phyloP scores from a whole-genome alignment of 768 basidiomycete species.

The Podaxis mareebaensis region DNA sequence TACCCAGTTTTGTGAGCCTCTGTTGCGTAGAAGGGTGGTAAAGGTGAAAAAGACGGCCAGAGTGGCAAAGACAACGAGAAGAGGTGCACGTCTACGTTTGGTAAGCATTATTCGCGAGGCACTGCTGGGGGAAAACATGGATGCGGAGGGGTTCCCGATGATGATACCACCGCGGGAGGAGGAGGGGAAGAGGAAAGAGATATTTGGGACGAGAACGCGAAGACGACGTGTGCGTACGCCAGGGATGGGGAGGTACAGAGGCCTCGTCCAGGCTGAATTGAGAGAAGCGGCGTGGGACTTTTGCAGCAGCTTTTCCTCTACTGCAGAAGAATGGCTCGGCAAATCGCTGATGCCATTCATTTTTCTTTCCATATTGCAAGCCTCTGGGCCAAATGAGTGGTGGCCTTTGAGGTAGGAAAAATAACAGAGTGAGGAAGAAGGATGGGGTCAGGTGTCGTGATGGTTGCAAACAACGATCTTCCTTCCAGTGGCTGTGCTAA shows the following conservation, averaged over 20 bases:
- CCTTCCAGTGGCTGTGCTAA: slow-evolving; percentile 15
- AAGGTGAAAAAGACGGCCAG: slow-evolving; percentile 51
- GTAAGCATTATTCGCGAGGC: slow-evolving; percentile 41
- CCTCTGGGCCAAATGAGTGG: not conserved
- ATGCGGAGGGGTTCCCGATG: not conserved
- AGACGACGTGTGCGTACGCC: slow-evolving; percentile 58
- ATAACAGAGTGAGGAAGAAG: not conserved
- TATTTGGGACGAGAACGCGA: slow-evolving; percentile 58
- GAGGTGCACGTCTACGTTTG: slow-evolving; percentile 49
- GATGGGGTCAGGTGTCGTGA: not conserved
- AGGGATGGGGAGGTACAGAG: slow-evolving; percentile 59
- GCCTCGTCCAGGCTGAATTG: slow-evolving; percentile 46
- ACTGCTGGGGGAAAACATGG: not conserved
- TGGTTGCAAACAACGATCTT: slow-evolving; percentile 10
- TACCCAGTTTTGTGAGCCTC: slow-evolving; percentile 32
- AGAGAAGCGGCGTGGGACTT: slow-evolving; percentile 30
- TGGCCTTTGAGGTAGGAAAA: not conserved
- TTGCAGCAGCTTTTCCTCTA: slow-evolving; percentile 40
- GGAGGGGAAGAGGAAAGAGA: slow-evolving; percentile 42
- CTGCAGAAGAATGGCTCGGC: slow-evolving; percentile 43
- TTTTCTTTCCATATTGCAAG: not conserved
- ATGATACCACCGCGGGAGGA: slow-evolving; percentile 12
- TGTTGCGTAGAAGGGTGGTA: slow-evolving; percentile 20
- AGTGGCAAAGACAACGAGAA: slow-evolving; percentile 52
- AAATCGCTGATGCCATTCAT: slow-evolving; percentile 30